phyloP scores from a whole-genome alignment of 306 rosid species.

The Rosa persica region DNA sequence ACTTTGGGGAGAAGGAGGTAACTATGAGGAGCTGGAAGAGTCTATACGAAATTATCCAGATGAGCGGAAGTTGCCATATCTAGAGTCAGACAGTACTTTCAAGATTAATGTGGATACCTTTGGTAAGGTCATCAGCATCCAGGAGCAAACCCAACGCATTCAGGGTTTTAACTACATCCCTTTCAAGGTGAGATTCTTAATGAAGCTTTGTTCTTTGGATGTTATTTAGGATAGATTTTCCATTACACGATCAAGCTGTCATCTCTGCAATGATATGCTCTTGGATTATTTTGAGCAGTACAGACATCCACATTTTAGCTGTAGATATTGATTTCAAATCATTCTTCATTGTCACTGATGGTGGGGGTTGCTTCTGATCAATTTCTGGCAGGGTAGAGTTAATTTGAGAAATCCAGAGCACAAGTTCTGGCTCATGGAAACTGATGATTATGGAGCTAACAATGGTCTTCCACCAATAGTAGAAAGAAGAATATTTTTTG shows the following conservation, averaged over 20 bases:
- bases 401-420: constrained; percentile 81
- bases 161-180: constrained; percentile 69
- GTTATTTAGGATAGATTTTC: not conserved
- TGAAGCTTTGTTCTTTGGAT: not conserved
- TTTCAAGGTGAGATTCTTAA: constrained; percentile 56
- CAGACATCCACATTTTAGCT: not conserved
- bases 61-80: constrained; percentile 69
- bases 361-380: constrained; percentile 13
- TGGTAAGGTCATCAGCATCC: constrained; percentile 70
- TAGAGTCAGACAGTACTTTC: constrained; percentile 70
- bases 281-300: not conserved
- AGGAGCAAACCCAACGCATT: constrained; percentile 75
- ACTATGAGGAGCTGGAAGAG: constrained; percentile 70
- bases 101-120: constrained; percentile 77
- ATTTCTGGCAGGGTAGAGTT: constrained; percentile 65
- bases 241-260: not conserved
- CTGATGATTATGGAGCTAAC: constrained; percentile 66
- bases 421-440: constrained; percentile 85
- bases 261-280: not conserved
- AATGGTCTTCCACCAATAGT: constrained; percentile 91
- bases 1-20: constrained; percentile 87
- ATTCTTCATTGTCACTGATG: constrained; percentile 7
- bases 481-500: constrained; percentile 77
- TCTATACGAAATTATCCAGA: constrained; percentile 62
- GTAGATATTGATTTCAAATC: not conserved